Base-by-base conservation (phyloP, 2,329 filamentous ascomycete genomes). In the Diaporthe humulicola region DNA sequence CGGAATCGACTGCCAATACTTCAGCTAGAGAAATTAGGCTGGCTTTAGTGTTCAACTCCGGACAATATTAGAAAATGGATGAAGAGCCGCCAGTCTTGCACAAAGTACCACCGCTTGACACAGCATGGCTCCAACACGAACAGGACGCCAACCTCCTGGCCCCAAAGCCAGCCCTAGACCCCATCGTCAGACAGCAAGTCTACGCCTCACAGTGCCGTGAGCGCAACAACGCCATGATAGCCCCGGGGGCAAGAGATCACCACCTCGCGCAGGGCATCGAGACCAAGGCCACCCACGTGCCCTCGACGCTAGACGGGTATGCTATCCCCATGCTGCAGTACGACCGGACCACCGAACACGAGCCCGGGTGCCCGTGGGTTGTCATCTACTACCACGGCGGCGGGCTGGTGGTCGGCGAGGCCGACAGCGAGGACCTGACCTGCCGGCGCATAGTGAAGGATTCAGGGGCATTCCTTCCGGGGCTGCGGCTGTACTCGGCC, bases 331-430 rank as follows among this genome's bases (percentile, higher is more conserved):
- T 87, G n/a, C 70, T 86, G 50, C 79, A 79, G 45, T 83, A 85
- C 64, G 77, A 81, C 42, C 77, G 78, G 9, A 73, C 67, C 10
- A 66, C 75, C 3, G 77, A 76, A 38, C 70, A 42, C 25, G 69
- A 67, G 57, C 76, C 79, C 0, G 25, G 6, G 17, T 42, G 57
- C 0, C 78, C 81, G 8, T 75, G 80, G 5, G 76, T 85, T 9
- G 78, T 87, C 15, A 76, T 88, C 25, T 88, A 88, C 78, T 86
- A 85, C 77, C 87, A 89, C 76, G 87, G 87, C 14, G 87, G 87
- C 19, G 87, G 86, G 0, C 80, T 89, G 2, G 79, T 80, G 38
- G 85, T 88, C 42, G 87, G 87, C 15, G 86, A 88, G 71, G 84
- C 86, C 2, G 86, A 88, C 75, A 87, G 84, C 75, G 87, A 89